These are phyloP conservation scores for Euphrasia arctica DNA, from an alignment of 305 asterid genomes.

Conservation along the genomic window DNA sequence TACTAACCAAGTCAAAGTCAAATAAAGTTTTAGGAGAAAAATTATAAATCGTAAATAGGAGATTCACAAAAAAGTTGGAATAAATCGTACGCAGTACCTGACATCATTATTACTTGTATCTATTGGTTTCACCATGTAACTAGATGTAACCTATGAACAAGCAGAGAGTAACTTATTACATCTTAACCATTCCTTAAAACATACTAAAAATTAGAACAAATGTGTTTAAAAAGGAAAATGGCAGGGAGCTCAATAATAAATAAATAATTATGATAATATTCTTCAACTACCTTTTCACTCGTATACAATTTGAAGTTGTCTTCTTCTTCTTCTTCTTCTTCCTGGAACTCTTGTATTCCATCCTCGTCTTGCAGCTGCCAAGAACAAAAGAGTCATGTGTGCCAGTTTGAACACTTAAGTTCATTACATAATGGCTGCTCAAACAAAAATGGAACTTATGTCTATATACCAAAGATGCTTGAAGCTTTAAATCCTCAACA, in stretches of 20 bases:
- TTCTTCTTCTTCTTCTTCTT: slow-evolving; percentile 55
- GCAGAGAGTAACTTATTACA: not conserved
- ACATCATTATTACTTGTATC: slow-evolving; percentile 25
- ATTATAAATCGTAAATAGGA: slow-evolving; percentile 14
- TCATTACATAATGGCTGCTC: slow-evolving; percentile 14
- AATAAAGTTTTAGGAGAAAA: slow-evolving; percentile 15
- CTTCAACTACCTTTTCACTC: slow-evolving; percentile 48
- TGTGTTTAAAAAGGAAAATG: slow-evolving; percentile 4
- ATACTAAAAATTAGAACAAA: slow-evolving; percentile 19
- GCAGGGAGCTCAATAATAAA: slow-evolving; percentile 11
- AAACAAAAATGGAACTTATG: slow-evolving; percentile 9
- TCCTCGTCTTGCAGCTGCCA: slow-evolving; percentile 87
- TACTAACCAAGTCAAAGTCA: slow-evolving; percentile 11
- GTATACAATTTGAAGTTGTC: slow-evolving; percentile 30
- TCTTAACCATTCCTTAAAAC: slow-evolving; percentile 13
- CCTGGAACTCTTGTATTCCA: slow-evolving; percentile 63
- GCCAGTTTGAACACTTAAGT: slow-evolving; percentile 24
- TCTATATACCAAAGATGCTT: slow-evolving; percentile 84
- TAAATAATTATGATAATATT: slow-evolving; percentile 13
- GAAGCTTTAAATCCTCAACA: slow-evolving; percentile 86
- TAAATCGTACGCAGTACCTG: slow-evolving; percentile 33
- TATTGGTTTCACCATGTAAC: slow-evolving; percentile 32
- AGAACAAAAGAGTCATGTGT: slow-evolving; percentile 26
- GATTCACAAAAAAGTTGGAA: slow-evolving; percentile 15
- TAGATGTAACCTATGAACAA: slow-evolving; percentile 37